Conservation (phyloP, 2,329 filamentous ascomycete species). For the Clonostachys rhizophaga region DNA sequence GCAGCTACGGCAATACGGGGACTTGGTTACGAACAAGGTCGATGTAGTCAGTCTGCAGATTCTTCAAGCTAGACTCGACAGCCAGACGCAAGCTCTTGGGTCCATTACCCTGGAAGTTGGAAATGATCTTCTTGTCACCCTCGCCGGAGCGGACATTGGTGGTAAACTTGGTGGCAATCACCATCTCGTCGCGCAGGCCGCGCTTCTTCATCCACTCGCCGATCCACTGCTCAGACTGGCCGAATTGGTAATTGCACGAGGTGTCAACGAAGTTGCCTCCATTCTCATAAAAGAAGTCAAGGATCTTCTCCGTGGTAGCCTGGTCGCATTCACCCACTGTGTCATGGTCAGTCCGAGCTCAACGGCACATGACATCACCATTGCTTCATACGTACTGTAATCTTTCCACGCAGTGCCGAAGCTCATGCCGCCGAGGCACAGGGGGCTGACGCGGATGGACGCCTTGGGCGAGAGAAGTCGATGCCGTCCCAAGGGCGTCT, state of each 20-base stretch:
- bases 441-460: slow-evolving; percentile 60
- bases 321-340: slow-evolving; percentile 60
- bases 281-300: slow-evolving; percentile 50
- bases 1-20: not conserved
- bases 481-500: slow-evolving; percentile 59
- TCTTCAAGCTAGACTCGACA: slow-evolving; percentile 50
- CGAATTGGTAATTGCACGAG: slow-evolving; percentile 61
- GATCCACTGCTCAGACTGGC: slow-evolving; percentile 60
- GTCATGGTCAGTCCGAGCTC: slow-evolving; percentile 36
- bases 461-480: slow-evolving; percentile 63
- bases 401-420: slow-evolving; percentile 51
- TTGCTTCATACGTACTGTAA: slow-evolving; percentile 23
- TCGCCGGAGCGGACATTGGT: slow-evolving; percentile 46
- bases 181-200: slow-evolving; percentile 61
- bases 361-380: too few species aligned
- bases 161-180: slow-evolving; percentile 67
- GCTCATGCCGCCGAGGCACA: slow-evolving; percentile 62
- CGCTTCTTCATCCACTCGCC: slow-evolving; percentile 67
- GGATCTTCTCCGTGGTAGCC: slow-evolving; percentile 54
- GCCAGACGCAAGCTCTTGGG: slow-evolving; percentile 56
- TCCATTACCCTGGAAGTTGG: slow-evolving; percentile 54
- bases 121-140: slow-evolving; percentile 34
- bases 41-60: slow-evolving; percentile 64
- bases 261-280: slow-evolving; percentile 68
- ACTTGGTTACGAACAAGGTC: slow-evolving; percentile 44